Percentiles rank a stretch among this genome's conserved stretches.
Evolutionary conservation across 768 basidiomycete genomes (phyloP).

Genomic region (Artomyces pyxidatus): DNA sequence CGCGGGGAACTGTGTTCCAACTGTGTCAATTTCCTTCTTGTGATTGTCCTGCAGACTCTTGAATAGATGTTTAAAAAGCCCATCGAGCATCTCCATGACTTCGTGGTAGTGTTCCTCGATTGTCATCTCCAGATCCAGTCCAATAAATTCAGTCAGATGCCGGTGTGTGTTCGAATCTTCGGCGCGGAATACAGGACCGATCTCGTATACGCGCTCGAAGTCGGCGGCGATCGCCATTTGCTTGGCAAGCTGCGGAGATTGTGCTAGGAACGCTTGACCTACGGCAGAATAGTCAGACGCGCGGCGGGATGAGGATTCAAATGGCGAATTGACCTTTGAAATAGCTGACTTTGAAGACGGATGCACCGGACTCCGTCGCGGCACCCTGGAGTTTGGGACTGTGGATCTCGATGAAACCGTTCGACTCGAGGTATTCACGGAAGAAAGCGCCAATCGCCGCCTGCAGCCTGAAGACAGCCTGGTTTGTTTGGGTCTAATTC

Average conservation of each 20-base stretch:
- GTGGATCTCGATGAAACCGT: conserved; percentile 91
- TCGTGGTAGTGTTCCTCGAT: conserved; percentile 99
- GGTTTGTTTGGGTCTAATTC: conserved; percentile 82
- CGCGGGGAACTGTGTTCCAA: conserved; percentile 84
- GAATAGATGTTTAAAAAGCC: conserved; percentile 83
- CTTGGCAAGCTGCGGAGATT: conserved; percentile 95
- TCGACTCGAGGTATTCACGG: conserved; percentile 65
- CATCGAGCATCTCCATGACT: conserved; percentile 87
- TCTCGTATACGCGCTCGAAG: conserved; percentile 97
- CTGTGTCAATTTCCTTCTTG: conserved; percentile 71
- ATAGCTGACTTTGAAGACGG: conserved; percentile 96
- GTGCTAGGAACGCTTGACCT: conserved; percentile 91
- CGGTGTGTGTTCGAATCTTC: conserved; percentile 97
- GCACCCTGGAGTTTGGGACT: conserved; percentile 96
- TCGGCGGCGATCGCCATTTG: conserved; percentile 99
- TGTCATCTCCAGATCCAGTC: conserved; percentile 97
- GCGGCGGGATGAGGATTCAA: background rate
- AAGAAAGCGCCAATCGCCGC: conserved; percentile 84
- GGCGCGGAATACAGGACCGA: conserved; percentile 94
- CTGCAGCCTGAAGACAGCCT: conserved; percentile 90
- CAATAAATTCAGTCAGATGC: conserved; percentile 97
- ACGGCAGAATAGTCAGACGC: background rate
- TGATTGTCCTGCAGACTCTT: conserved; percentile 69
- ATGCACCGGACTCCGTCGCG: conserved; percentile 93
- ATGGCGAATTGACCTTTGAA: conserved; percentile 73